Conservation (phyloP, 2,329 filamentous ascomycete species). For the Arthroderma sp. region DNA sequence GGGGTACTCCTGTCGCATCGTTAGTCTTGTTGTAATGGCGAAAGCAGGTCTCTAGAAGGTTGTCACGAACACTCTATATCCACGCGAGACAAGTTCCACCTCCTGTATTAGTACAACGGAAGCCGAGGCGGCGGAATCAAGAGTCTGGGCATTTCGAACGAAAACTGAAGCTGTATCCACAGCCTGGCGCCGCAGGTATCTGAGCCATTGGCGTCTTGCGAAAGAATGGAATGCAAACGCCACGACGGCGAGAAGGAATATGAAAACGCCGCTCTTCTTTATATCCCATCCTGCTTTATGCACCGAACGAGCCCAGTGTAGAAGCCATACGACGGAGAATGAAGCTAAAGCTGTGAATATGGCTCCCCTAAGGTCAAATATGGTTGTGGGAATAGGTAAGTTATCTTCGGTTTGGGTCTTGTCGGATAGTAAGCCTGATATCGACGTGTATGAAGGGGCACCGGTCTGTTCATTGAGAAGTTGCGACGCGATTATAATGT, state of each 20-base stretch:
- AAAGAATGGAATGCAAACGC: conserved; percentile 56
- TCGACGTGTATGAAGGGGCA: conserved; percentile 28
- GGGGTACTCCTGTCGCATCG: conserved; percentile 56
- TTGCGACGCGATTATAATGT: conserved; percentile 84
- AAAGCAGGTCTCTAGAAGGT: not conserved
- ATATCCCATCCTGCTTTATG: conserved; percentile 31
- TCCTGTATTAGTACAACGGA: conserved; percentile 78
- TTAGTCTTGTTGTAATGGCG: conserved; percentile 5
- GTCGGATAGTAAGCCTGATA: conserved; percentile 21
- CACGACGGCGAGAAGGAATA: conserved; percentile 37
- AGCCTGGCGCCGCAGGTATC: conserved; percentile 61
- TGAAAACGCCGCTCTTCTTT: conserved; percentile 26
- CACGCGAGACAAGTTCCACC: conserved; percentile 86
- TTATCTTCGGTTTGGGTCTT: conserved; percentile 18
- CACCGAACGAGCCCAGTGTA: conserved; percentile 57
- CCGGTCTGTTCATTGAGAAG: conserved; percentile 53
- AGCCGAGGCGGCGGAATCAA: conserved; percentile 63
- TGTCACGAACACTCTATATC: conserved; percentile 61
- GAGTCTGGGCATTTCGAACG: conserved; percentile 61
- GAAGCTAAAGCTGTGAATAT: conserved; percentile 50
- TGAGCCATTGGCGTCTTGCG: conserved; percentile 66
- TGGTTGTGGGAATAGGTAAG: conserved; percentile 22
- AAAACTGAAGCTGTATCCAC: conserved; percentile 56
- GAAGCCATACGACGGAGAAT: conserved; percentile 50
- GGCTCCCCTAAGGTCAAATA: conserved; percentile 51